Evolutionary conservation across 495 filamentous ascomycete species (phyloP).

Genomic region (Penicillium odoratum): DNA sequence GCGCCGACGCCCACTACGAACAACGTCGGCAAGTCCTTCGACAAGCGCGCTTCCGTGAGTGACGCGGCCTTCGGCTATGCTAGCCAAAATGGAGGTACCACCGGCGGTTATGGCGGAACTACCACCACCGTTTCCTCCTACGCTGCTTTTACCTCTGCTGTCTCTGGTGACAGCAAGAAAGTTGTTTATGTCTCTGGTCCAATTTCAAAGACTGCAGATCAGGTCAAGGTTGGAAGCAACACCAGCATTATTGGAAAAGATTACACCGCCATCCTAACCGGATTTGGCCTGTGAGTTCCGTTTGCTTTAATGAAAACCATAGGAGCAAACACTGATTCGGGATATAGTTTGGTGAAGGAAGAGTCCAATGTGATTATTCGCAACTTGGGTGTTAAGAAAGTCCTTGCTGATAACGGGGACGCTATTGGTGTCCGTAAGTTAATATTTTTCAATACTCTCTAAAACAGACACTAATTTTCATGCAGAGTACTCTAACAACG

Average conservation of each 20-base stretch:
- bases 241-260: constrained; percentile 54
- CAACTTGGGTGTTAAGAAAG: constrained; percentile 61
- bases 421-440: constrained; percentile 54
- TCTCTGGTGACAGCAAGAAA: constrained; percentile 40
- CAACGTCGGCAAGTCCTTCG: background rate
- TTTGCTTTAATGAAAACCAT: background rate
- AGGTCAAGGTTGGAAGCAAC: constrained; percentile 51
- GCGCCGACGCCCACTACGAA: background rate
- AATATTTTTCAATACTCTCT: too few species aligned
- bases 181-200: constrained; percentile 51
- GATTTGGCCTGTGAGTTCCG: constrained; percentile 33
- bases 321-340: background rate
- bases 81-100: constrained; percentile 53
- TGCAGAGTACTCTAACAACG: constrained; percentile 51
- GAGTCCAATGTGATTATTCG: constrained; percentile 62
- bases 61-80: constrained; percentile 37
- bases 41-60: background rate
- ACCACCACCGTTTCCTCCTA: constrained; percentile 60
- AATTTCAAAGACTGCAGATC: constrained; percentile 44
- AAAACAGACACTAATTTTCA: too few species aligned
- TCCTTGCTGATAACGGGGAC: constrained; percentile 58
- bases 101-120: constrained; percentile 58
- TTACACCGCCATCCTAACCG: constrained; percentile 27
- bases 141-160: constrained; percentile 52
- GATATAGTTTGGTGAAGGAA: constrained; percentile 42